Percentiles rank a stretch among this genome's conserved stretches.
phyloP scores from a whole-genome alignment of 139 green algal species.

The Chlamydomonas incerta region DNA sequence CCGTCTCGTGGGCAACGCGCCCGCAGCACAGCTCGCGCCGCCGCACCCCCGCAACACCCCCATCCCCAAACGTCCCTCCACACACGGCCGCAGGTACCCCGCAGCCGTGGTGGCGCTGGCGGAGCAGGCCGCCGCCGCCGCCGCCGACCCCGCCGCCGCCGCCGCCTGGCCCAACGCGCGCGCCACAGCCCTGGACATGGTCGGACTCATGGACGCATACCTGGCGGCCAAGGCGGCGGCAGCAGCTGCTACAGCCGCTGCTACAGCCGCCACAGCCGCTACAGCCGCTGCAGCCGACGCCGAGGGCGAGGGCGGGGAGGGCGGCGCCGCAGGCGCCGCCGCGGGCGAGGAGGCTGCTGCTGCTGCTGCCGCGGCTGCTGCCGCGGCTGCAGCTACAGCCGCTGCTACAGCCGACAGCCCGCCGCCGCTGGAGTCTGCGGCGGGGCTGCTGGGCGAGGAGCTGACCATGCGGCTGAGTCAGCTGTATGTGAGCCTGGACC shows the following conservation, averaged over 20 bases:
- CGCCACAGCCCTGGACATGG: constrained; percentile 4
- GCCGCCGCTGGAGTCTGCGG: background rate
- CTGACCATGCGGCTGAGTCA: constrained; percentile 38
- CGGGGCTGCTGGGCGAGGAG: background rate
- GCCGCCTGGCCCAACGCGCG: background rate
- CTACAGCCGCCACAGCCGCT: background rate
- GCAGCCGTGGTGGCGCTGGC: constrained; percentile 45
- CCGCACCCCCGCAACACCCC: too few species aligned
- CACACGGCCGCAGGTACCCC: background rate
- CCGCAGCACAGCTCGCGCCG: too few species aligned
- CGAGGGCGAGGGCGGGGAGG: background rate
- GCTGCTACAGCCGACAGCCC: too few species aligned
- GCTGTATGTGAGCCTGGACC: constrained; percentile 47
- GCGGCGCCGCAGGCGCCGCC: background rate
- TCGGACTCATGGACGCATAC: background rate
- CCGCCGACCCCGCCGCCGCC: too few species aligned
- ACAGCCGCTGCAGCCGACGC: background rate
- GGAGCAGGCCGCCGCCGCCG: constrained; percentile 11
- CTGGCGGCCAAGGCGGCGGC: background rate
- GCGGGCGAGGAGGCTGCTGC: background rate
- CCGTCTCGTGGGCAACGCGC: too few species aligned
- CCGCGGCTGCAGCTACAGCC: background rate
- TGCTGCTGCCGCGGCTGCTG: background rate
- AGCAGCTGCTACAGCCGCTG: background rate
- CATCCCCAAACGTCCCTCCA: too few species aligned